These are phyloP conservation scores for Trichophyton verrucosum DNA, from an alignment of 2,329 filamentous ascomycete species.

Conservation along the genomic window DNA sequence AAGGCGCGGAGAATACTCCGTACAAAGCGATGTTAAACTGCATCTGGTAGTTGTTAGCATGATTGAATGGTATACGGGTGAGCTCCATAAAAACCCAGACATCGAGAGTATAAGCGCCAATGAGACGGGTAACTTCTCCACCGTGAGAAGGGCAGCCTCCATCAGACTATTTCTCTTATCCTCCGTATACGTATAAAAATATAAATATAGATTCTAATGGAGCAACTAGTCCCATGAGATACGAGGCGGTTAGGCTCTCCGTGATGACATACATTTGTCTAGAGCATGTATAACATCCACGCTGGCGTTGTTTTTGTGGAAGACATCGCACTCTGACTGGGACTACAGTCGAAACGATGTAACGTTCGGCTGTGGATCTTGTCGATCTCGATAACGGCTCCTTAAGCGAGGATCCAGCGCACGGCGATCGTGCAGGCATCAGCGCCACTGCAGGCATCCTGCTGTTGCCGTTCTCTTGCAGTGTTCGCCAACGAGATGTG, in stretches of 20 bases:
- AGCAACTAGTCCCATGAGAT: background rate
- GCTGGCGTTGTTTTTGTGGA: background rate
- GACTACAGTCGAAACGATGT: background rate
- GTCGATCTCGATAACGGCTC: constrained; percentile 3
- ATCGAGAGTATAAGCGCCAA: background rate
- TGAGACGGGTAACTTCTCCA: background rate
- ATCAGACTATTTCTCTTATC: background rate
- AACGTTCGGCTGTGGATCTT: constrained; percentile 1
- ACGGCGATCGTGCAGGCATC: constrained; percentile 1
- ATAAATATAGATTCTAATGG: background rate
- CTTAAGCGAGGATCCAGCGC: constrained; percentile 1
- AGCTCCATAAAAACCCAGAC: background rate
- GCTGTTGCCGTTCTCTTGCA: background rate
- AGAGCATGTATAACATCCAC: constrained; percentile 1
- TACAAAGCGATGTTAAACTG: background rate
- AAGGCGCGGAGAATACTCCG: background rate
- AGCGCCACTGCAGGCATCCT: background rate
- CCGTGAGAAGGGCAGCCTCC: background rate
- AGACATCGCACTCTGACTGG: background rate
- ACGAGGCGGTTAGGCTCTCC: constrained; percentile 1
- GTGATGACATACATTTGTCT: constrained; percentile 2
- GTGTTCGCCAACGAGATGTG: background rate
- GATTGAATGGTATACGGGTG: background rate
- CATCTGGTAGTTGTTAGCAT: background rate
- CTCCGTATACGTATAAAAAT: background rate